phyloP scores from a whole-genome alignment of 2,329 filamentous ascomycete species.

The Pseudocercospora eumusae region DNA sequence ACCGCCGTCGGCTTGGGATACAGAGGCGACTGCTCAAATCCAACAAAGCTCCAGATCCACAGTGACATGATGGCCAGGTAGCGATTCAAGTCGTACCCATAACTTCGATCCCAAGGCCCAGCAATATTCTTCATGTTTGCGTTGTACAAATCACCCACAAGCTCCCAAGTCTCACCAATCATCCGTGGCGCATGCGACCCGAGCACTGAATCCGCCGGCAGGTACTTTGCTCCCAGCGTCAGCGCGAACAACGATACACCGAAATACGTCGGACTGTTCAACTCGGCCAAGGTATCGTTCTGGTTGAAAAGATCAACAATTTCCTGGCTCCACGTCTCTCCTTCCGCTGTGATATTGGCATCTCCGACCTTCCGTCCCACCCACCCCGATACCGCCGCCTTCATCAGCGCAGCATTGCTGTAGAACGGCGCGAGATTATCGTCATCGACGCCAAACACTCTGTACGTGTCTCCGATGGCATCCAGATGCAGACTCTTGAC shows the following conservation, averaged over 20 bases:
- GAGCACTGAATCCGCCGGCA: constrained; percentile 57
- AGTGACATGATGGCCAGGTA: constrained; percentile 61
- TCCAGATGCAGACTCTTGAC: constrained; percentile 57
- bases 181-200: constrained; percentile 54
- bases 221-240: constrained; percentile 62
- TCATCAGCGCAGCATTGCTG: constrained; percentile 63
- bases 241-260: constrained; percentile 63
- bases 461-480: constrained; percentile 62
- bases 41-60: constrained; percentile 61
- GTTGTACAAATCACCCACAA: constrained; percentile 57
- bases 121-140: constrained; percentile 62
- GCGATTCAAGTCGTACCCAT: constrained; percentile 65
- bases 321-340: constrained; percentile 58
- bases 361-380: constrained; percentile 57
- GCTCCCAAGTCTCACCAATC: constrained; percentile 57
- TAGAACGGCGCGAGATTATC: constrained; percentile 66
- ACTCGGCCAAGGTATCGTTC: constrained; percentile 61
- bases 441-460: constrained; percentile 59
- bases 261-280: constrained; percentile 64
- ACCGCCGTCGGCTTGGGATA: constrained; percentile 52
- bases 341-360: constrained; percentile 60
- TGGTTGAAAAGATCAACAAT: constrained; percentile 60
- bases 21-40: constrained; percentile 47
- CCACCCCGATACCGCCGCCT: constrained; percentile 63
- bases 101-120: constrained; percentile 65